Evolutionary conservation across 495 filamentous ascomycete species (phyloP).

Genomic region (Lindgomyces ingoldianus): DNA sequence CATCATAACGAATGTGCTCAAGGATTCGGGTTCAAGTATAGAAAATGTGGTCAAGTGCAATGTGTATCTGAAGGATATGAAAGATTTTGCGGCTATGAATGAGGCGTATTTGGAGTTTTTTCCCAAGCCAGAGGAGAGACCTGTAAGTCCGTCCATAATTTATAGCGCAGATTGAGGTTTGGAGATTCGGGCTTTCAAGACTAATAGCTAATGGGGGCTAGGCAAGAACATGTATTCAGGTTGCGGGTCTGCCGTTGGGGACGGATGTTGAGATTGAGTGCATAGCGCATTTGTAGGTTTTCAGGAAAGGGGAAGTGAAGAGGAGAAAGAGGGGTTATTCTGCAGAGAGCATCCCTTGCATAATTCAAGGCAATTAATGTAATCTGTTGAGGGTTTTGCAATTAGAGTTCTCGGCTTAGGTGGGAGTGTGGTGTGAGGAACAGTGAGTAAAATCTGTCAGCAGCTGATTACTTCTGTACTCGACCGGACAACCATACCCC

Average conservation of each 20-base stretch:
- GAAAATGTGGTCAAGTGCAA: constrained; percentile 70
- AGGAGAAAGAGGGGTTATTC: not conserved
- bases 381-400: too few relatives aligned
- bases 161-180: not conserved
- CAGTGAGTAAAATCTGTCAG: too few relatives aligned
- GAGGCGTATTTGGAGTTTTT: constrained; percentile 43
- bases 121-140: constrained; percentile 9
- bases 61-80: constrained; percentile 70
- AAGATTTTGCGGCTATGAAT: constrained; percentile 67
- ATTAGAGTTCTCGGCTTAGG: too few relatives aligned
- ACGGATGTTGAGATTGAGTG: constrained; percentile 76
- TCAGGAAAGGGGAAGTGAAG: not conserved
- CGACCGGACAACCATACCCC: too few relatives aligned
- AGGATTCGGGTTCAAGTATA: constrained; percentile 62
- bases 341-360: too few relatives aligned
- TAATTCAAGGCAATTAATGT: too few relatives aligned
- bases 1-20: constrained; percentile 66
- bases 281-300: constrained; percentile 52
- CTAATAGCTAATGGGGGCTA: not conserved
- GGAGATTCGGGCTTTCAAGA: not conserved
- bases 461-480: too few relatives aligned
- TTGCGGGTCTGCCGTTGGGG: constrained; percentile 62
- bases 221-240: constrained; percentile 65
- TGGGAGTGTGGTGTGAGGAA: too few relatives aligned
- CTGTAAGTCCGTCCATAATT: constrained; percentile 5